phyloP scores from a whole-genome alignment of 768 basidiomycete species.

The Lentinula sp. region DNA sequence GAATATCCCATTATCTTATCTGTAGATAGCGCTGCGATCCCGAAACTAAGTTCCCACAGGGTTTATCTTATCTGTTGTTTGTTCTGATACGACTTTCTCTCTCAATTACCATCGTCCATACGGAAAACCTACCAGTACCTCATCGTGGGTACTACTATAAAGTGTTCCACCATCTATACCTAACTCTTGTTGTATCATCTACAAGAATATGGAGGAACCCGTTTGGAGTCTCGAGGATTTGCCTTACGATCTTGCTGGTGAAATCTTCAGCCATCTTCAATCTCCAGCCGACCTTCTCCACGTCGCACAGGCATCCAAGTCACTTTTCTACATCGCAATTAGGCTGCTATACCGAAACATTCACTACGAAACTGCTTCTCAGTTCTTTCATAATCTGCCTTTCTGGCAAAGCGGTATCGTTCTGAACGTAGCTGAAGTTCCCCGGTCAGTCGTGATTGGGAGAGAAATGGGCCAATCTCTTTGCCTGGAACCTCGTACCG shows the following conservation, averaged over 20 bases:
- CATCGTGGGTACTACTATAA: too few relatives aligned
- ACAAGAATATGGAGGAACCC: too few relatives aligned
- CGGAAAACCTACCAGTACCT: too few relatives aligned
- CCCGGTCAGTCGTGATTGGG: background rate
- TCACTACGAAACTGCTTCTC: background rate
- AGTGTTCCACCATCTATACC: too few relatives aligned
- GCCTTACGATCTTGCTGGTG: background rate
- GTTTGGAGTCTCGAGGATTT: background rate
- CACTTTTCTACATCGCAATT: background rate
- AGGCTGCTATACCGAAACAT: background rate
- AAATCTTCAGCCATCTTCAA: constrained; percentile 2
- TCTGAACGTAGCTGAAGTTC: background rate
- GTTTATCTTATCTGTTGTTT: too few relatives aligned
- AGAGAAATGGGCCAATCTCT: background rate
- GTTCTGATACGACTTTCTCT: too few relatives aligned
- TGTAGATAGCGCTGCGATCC: too few relatives aligned
- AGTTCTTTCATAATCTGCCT: background rate
- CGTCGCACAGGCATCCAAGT: background rate
- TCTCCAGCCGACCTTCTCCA: constrained; percentile 2
- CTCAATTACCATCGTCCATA: too few relatives aligned
- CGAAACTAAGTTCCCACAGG: too few relatives aligned
- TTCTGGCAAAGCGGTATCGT: background rate
- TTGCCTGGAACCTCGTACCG: background rate
- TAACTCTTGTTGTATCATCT: too few relatives aligned
- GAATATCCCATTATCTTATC: too few relatives aligned